These are phyloP conservation scores for Skeletonema costatum DNA, from an alignment of 108 stramenopile genomes.

Conservation along the genomic window DNA sequence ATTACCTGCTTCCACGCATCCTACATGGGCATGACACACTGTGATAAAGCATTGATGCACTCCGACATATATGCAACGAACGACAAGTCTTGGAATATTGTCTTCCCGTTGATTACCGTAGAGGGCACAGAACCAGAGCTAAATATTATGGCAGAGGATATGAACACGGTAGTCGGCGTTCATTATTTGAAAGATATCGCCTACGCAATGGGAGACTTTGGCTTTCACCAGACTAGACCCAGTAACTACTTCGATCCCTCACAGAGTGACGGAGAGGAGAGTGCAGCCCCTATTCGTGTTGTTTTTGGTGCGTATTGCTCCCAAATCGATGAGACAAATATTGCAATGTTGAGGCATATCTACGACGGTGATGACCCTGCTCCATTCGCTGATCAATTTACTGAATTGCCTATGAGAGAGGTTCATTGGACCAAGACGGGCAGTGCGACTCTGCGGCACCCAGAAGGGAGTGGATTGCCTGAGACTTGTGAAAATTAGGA, in stretches of 20 bases:
- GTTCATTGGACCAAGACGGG: conserved; percentile 27
- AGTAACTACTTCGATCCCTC: conserved; percentile 31
- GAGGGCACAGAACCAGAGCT: conserved; percentile 45
- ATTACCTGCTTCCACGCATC: conserved; percentile 47
- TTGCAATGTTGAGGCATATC: conserved; percentile 45
- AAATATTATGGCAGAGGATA: conserved; percentile 49
- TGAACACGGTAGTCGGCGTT: conserved; percentile 52
- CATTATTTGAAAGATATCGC: conserved; percentile 59
- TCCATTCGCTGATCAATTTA: conserved; percentile 58
- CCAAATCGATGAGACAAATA: conserved; percentile 55
- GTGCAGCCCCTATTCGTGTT: conserved; percentile 40
- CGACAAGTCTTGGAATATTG: conserved; percentile 49
- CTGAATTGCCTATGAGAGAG: conserved; percentile 36
- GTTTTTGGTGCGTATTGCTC: conserved; percentile 52
- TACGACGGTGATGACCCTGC: conserved; percentile 60
- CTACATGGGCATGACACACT: conserved; percentile 54
- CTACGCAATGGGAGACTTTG: conserved; percentile 48
- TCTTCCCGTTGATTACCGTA: conserved; percentile 49
- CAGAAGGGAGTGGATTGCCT: background rate
- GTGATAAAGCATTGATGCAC: conserved; percentile 44
- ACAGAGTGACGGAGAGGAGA: conserved; percentile 1
- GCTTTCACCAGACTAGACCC: conserved; percentile 49
- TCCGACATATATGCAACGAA: conserved; percentile 47
- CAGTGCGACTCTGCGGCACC: background rate
- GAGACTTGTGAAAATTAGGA: no score